Conservation (phyloP, 352 stramenopile genomes). For the Globisporangium spinosum region DNA sequence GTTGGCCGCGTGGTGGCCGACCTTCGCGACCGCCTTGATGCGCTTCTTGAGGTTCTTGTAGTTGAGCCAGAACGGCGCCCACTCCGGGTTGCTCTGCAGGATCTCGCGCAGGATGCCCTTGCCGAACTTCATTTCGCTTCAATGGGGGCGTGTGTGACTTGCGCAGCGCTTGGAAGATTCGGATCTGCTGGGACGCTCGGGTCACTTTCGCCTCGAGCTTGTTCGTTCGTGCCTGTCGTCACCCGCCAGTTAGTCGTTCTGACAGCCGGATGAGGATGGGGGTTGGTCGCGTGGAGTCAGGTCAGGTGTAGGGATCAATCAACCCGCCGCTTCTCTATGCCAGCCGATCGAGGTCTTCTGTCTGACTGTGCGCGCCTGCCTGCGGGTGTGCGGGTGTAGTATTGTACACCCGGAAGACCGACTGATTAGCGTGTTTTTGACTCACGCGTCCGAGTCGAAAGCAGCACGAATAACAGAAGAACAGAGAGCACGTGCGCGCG, state of each 20-base stretch:
- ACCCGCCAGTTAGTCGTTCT: not conserved
- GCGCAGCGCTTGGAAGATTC: not conserved
- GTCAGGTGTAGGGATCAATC: not conserved
- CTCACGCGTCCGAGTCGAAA: not conserved
- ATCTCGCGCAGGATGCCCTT: conserved; percentile 70
- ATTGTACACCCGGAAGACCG: not conserved
- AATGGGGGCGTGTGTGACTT: not conserved
- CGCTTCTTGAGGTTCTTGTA: conserved; percentile 86
- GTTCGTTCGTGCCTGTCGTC: not conserved
- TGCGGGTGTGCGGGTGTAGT: not conserved
- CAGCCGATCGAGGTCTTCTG: not conserved
- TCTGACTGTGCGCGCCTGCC: not conserved
- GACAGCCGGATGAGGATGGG: not conserved
- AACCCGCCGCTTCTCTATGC: not conserved
- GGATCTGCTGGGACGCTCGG: not conserved
- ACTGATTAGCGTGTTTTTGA: not conserved
- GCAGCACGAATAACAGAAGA: not conserved
- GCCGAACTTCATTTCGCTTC: conserved; percentile 72
- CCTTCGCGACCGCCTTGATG: conserved; percentile 66
- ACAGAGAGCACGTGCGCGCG: not conserved
- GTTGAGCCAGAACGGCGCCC: conserved; percentile 85
- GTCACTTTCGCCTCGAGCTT: not conserved
- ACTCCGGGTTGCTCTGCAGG: conserved; percentile 74
- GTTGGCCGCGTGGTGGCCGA: conserved; percentile 14
- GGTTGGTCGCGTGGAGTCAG: not conserved